Evolutionary conservation across 1,139 yeast species (phyloP), one percentile per base, ranked within the genome.

Genomic region (Meyerozyma athensensis): DNA sequence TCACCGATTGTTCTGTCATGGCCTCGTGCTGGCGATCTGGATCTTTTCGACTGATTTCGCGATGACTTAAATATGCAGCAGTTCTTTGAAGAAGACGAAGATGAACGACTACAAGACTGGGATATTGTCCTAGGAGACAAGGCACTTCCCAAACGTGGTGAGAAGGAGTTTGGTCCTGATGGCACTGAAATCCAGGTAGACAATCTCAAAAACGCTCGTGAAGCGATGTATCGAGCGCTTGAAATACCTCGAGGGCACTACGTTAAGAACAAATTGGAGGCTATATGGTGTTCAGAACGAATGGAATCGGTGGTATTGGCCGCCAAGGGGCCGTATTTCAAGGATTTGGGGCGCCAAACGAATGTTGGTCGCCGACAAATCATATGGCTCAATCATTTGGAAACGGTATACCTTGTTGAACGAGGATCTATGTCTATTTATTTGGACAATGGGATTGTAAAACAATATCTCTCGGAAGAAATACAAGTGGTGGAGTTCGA

Each of bases 111-210:
- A 17, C 87, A 77, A 45, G 95, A 86, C 54, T 84, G 94, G 92
- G 63, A 78, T 28, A 53, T 61, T 30, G 55, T 79, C 12, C 32
- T 28, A 9, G 20, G 20, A 4, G 19, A 9, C 10, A 16, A 16
- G 26, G 33, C 50, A 7, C 45, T 56, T 2, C 60, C 61, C 26
- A 54, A 50, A 37, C 59, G 92, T 44, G 96, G 96, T 2, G 92
- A 80, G 42, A 90, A 90, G 56, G 96, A 86, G 46, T 84, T 81
- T 48, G 95, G 80, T 43, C 96, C 95, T 0, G 92, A 83, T 56
- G 87, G 90, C 1, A 81, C 94, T 0, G 53, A 58, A 3, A 64
- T 73, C 18, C 97, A 90, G 57, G 54, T 53, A 2, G 50, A 59
- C 5, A 64, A 71, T 14, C 63, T 90, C 5, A 61, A 63, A 7